These are phyloP conservation scores for Cenchrus fungigraminus DNA, from an alignment of 176 grass and related monocot species.

Conservation along the genomic window DNA sequence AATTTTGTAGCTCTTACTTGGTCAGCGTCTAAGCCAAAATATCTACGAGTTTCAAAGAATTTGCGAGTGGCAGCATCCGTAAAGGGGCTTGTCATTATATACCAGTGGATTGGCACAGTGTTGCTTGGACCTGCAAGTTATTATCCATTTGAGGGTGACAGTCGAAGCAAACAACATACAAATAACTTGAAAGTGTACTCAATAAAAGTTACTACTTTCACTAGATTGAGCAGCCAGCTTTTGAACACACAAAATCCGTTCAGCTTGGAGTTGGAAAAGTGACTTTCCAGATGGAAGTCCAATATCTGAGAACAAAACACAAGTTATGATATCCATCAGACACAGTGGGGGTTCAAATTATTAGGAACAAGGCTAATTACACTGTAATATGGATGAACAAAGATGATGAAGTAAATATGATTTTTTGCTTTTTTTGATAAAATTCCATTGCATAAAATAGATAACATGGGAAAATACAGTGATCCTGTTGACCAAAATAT, in stretches of 20 bases:
- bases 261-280: slow-evolving; percentile 98
- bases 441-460: neutral
- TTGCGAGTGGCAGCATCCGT: slow-evolving; percentile 84
- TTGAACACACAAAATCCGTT: slow-evolving; percentile 87
- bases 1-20: slow-evolving; percentile 54
- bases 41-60: slow-evolving; percentile 85
- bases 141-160: slow-evolving; percentile 30
- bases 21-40: slow-evolving; percentile 93
- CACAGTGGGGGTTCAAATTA: neutral
- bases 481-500: neutral
- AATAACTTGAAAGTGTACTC: neutral
- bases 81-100: slow-evolving; percentile 99
- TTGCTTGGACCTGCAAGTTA: slow-evolving; percentile 58
- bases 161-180: slow-evolving; percentile 22
- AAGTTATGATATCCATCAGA: slow-evolving; percentile 4
- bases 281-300: slow-evolving; percentile 96
- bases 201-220: slow-evolving; percentile 61
- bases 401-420: neutral
- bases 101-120: slow-evolving; percentile 77
- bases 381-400: slow-evolving; percentile 10
- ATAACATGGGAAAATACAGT: neutral
- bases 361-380: neutral
- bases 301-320: slow-evolving; percentile 56
- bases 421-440: neutral
- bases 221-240: slow-evolving; percentile 91